phyloP scores from a whole-genome alignment of 2,329 filamentous ascomycete species.

The Penicillium rolfsii region DNA sequence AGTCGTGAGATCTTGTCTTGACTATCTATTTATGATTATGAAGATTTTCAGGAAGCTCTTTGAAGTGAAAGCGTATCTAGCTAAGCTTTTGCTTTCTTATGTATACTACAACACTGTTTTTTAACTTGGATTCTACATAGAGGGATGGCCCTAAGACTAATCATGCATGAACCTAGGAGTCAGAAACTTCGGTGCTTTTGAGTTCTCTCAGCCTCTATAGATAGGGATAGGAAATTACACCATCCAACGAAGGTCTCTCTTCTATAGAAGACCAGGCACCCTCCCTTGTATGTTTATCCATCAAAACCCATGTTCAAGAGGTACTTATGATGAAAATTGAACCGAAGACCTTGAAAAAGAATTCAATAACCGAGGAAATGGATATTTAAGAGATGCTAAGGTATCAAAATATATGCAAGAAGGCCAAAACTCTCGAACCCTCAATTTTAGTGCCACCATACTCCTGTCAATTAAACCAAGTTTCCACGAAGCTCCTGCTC shows the following conservation, averaged over 20 bases:
- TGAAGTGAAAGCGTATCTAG: too few relatives aligned
- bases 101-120: too few relatives aligned
- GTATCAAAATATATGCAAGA: conserved; percentile 4
- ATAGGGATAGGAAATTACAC: neutral
- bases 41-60: too few relatives aligned
- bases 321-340: neutral
- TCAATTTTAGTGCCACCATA: neutral
- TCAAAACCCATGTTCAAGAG: neutral
- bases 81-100: too few relatives aligned
- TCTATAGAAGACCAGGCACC: neutral
- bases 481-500: conserved; percentile 89
- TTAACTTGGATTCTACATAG: too few relatives aligned
- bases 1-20: too few relatives aligned
- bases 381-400: neutral
- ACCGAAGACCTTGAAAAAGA: neutral
- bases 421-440: neutral
- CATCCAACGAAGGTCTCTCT: neutral
- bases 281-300: neutral
- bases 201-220: neutral
- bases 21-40: too few relatives aligned
- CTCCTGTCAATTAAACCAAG: conserved; percentile 48
- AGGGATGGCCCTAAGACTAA: too few relatives aligned
- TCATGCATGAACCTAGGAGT: too few relatives aligned
- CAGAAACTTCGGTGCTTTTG: too few relatives aligned
- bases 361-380: too few relatives aligned